These are phyloP conservation scores for Phlebiopsis gigantea DNA, from an alignment of 768 basidiomycete species.

Conservation along the genomic window DNA sequence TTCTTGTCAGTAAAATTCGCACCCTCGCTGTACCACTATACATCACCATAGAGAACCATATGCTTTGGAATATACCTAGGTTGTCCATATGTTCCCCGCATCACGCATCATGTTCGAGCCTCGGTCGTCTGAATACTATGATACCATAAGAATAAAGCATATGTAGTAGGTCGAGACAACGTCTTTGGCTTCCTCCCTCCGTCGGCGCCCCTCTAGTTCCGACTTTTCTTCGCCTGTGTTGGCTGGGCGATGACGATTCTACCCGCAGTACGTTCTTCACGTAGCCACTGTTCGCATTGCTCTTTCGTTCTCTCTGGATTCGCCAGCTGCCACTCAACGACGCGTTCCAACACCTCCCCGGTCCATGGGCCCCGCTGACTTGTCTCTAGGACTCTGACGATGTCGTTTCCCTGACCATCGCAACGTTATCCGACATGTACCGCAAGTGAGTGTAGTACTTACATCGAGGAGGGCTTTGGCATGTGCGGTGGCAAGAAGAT, in stretches of 20 bases:
- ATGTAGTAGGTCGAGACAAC: neutral
- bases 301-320: constrained; percentile 63
- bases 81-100: neutral
- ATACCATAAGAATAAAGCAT: neutral
- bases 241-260: constrained; percentile 29
- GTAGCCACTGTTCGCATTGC: constrained; percentile 68
- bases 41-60: neutral
- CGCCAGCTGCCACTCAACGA: constrained; percentile 84
- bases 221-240: constrained; percentile 23
- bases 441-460: constrained; percentile 25
- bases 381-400: constrained; percentile 47
- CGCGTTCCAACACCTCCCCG: constrained; percentile 51
- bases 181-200: constrained; percentile 28
- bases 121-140: neutral
- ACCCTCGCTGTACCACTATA: neutral
- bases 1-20: neutral
- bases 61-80: neutral
- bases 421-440: neutral
- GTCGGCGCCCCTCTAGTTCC: constrained; percentile 14
- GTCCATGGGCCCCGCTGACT: constrained; percentile 68
- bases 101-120: neutral
- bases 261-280: constrained; percentile 45
- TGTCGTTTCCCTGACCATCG: constrained; percentile 79
- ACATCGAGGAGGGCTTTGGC: constrained; percentile 77
- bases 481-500: constrained; percentile 56